Evolutionary conservation across 2,329 filamentous ascomycete species (phyloP).

Genomic region (Exophiala dermatitidis): DNA sequence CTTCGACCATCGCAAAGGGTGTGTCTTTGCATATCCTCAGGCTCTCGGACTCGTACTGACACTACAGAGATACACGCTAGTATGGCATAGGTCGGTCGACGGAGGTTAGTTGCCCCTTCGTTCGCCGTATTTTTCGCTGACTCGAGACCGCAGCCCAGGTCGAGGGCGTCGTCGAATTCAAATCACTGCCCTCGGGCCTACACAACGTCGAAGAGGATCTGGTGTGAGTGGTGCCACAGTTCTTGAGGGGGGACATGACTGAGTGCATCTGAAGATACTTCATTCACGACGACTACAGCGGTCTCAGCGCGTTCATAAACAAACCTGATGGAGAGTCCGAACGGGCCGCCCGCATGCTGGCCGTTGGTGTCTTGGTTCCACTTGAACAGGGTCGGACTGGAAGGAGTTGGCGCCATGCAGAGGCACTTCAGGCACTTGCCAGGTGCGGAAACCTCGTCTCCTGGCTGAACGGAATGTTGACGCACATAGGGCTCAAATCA

Average conservation of each 20-base stretch:
- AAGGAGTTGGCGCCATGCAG: conserved; percentile 80
- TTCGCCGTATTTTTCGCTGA: conserved; percentile 10
- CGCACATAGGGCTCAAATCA: conserved; percentile 47
- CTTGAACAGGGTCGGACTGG: conserved; percentile 78
- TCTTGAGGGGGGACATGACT: background rate
- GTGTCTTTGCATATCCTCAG: conserved; percentile 30
- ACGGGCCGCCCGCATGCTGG: conserved; percentile 85
- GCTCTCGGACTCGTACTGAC: background rate
- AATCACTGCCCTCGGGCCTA: conserved; percentile 85
- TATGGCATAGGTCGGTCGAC: conserved; percentile 70
- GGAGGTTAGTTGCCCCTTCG: conserved; percentile 43
- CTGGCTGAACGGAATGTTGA: conserved; percentile 20
- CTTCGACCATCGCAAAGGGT: conserved; percentile 89
- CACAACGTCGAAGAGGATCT: conserved; percentile 84
- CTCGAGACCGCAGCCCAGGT: conserved; percentile 46
- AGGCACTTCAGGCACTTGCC: conserved; percentile 66
- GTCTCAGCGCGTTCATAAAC: conserved; percentile 87
- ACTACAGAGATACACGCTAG: conserved; percentile 62
- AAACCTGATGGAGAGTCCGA: conserved; percentile 68
- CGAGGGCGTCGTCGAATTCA: conserved; percentile 88
- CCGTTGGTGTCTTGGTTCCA: conserved; percentile 81
- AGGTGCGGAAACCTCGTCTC: conserved; percentile 40
- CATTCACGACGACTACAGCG: conserved; percentile 74
- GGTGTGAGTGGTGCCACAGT: conserved; percentile 39
- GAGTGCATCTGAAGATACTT: conserved; percentile 63